Evolutionary conservation across 805 yeast species (phyloP), one percentile per base, ranked within the genome.

Genomic region (Candida caryicola): DNA sequence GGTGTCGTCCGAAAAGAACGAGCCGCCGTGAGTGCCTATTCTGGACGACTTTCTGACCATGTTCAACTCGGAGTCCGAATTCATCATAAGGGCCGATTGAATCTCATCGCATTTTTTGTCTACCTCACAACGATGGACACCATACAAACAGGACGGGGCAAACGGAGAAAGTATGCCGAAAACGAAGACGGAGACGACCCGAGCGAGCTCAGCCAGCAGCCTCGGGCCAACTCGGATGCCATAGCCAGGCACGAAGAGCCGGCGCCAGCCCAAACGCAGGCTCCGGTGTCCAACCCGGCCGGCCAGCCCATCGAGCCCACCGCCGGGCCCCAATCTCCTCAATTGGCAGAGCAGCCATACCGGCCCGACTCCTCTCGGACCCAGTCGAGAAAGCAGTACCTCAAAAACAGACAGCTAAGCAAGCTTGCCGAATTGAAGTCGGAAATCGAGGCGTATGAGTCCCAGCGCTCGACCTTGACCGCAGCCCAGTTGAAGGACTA

Each of bases 381-480:
- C 23, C 19, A 33, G 4, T 58, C 61, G 9, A 37, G 60, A 21
- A 46, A 40, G 27, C 39, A 50, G n/a, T 57, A 57, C 34, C 43
- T 57, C 9, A 29, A 47, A 28, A 48, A 51, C 17, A 34, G 62
- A 29, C 54, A 56, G 31, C 40, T 42, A 14, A 29, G 43, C 21
- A 55, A 56, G n/a, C 30, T 26, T 10, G 23, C 16, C 28, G 15
- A 55, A 33, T 35, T 55, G 9, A 43, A 47, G n/a, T 13, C 31
- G 12, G 49, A 57, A 33, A 33, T 59, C 2, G 33, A 36, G 3
- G 41, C 36, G 8, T 46, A 36, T 25, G 40, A 34, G 35, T 27
- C 29, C 12, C 32, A 30, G 27, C 21, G 15, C 10, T 16, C 8
- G 15, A 25, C 10, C 10, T 21, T 18, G 8, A 29, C 7, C 18